A percentile compares a stretch with the other conserved stretches of the same genome.
phyloP scores from a whole-genome alignment of 805 yeast genomes.

The Wickerhamomyces sydowiorum region DNA sequence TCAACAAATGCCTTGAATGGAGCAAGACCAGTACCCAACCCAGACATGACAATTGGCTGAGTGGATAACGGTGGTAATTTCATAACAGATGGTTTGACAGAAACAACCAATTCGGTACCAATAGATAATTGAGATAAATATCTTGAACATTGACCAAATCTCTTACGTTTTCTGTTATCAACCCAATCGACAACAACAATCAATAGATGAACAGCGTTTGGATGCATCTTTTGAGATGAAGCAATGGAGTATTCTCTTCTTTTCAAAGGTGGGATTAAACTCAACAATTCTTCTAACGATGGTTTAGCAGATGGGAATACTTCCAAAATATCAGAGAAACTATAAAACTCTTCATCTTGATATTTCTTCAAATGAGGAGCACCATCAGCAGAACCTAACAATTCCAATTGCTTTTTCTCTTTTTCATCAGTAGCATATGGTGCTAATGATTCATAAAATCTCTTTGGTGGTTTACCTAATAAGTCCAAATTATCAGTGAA shows the following conservation, averaged over 20 bases:
- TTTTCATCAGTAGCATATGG: slow-evolving; percentile 63
- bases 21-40: slow-evolving; percentile 96
- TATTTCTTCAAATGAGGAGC: slow-evolving; percentile 78
- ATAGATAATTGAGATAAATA: slow-evolving; percentile 72
- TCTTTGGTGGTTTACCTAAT: slow-evolving; percentile 93
- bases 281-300: slow-evolving; percentile 57
- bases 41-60: slow-evolving; percentile 94
- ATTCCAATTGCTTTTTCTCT: slow-evolving; percentile 57
- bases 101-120: slow-evolving; percentile 85
- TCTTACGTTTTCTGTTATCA: slow-evolving; percentile 75
- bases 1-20: slow-evolving; percentile 97
- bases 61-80: slow-evolving; percentile 83
- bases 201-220: slow-evolving; percentile 83
- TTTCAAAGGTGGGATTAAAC: slow-evolving; percentile 78
- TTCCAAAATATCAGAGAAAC: slow-evolving; percentile 76
- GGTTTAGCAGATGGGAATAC: slow-evolving; percentile 84
- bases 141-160: slow-evolving; percentile 94
- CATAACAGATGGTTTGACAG: slow-evolving; percentile 97
- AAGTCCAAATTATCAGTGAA: slow-evolving; percentile 78
- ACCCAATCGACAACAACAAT: slow-evolving; percentile 96
- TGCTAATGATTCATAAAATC: slow-evolving; percentile 82
- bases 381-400: slow-evolving; percentile 71
- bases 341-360: slow-evolving; percentile 77
- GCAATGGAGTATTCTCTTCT: slow-evolving; percentile 98
- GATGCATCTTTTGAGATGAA: slow-evolving; percentile 89